These are phyloP conservation scores for Marasmius sp. DNA, from an alignment of 1,284 basidiomycete genomes.

Conservation along the genomic window DNA sequence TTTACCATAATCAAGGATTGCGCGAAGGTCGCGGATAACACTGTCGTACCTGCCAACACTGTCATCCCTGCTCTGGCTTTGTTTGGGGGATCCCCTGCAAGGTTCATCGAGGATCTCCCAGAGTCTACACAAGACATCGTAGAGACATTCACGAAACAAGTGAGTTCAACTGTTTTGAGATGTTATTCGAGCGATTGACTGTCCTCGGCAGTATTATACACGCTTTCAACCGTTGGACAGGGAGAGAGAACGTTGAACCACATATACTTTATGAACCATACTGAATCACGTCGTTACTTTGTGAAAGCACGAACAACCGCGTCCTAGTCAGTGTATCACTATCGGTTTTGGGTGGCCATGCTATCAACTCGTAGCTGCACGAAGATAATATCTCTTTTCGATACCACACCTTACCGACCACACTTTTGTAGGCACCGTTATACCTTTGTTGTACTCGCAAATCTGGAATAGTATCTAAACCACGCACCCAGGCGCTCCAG, in stretches of 20 bases:
- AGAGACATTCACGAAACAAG: constrained; percentile 75
- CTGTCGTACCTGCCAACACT: constrained; percentile 89
- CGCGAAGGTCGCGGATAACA: constrained; percentile 83
- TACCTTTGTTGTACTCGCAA: too few relatives aligned
- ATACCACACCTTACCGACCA: too few relatives aligned
- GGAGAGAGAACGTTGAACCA: constrained; percentile 27
- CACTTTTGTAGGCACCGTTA: too few relatives aligned
- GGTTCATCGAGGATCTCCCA: constrained; percentile 80
- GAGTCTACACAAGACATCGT: constrained; percentile 87
- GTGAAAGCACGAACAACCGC: too few relatives aligned
- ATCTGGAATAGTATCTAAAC: too few relatives aligned
- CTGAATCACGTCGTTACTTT: neutral
- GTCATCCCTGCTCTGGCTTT: constrained; percentile 87
- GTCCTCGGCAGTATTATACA: constrained; percentile 47
- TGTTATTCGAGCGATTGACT: neutral
- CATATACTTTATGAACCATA: neutral
- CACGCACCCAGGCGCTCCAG: too few relatives aligned
- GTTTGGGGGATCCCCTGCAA: constrained; percentile 89
- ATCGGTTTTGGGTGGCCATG: too few relatives aligned
- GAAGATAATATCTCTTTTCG: too few relatives aligned
- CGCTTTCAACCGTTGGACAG: constrained; percentile 54
- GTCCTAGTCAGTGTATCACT: too few relatives aligned
- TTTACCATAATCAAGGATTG: constrained; percentile 98
- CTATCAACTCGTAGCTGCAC: too few relatives aligned
- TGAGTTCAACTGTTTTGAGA: neutral